Evolutionary conservation across 805 yeast genomes (phyloP).

Genomic region (Komagataella ulmi): DNA sequence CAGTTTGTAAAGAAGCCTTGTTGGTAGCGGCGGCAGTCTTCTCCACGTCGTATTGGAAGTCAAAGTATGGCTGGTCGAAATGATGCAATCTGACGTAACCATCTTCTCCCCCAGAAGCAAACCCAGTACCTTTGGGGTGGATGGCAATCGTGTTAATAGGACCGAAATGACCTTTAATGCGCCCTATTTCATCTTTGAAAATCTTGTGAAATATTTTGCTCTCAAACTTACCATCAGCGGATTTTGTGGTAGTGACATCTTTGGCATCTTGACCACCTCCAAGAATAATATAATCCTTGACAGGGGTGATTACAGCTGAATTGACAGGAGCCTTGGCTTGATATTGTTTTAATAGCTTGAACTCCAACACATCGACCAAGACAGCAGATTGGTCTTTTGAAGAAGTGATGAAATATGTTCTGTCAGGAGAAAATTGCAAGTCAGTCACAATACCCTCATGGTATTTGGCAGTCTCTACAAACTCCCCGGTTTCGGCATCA

Average conservation of each 20-base stretch:
- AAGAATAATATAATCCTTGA: slow-evolving; percentile 79
- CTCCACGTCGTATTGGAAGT: slow-evolving; percentile 86
- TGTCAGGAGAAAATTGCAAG: slow-evolving; percentile 79
- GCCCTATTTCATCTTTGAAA: slow-evolving; percentile 90
- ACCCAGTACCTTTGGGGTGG: slow-evolving; percentile 87
- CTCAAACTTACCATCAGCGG: slow-evolving; percentile 91
- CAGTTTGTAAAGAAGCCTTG: neutral
- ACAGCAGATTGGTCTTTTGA: slow-evolving; percentile 85
- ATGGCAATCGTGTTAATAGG: slow-evolving; percentile 90
- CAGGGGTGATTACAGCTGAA: slow-evolving; percentile 88
- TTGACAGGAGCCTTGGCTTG: slow-evolving; percentile 89
- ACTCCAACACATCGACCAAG: slow-evolving; percentile 64
- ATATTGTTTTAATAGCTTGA: slow-evolving; percentile 60
- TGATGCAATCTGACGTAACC: slow-evolving; percentile 92
- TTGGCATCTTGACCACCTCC: slow-evolving; percentile 99
- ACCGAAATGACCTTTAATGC: slow-evolving; percentile 98
- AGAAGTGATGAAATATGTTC: slow-evolving; percentile 80
- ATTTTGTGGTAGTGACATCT: slow-evolving; percentile 94
- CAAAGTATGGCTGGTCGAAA: slow-evolving; percentile 86
- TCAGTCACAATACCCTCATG: slow-evolving; percentile 81
- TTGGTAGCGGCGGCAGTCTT: slow-evolving; percentile 45
- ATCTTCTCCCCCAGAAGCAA: slow-evolving; percentile 98
- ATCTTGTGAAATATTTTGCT: slow-evolving; percentile 92
- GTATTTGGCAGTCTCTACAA: slow-evolving; percentile 39
- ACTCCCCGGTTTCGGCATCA: slow-evolving; percentile 64